These are phyloP conservation scores for Astrothelium subdiscretum DNA, from an alignment of 495 filamentous ascomycete genomes.

Conservation along the genomic window DNA sequence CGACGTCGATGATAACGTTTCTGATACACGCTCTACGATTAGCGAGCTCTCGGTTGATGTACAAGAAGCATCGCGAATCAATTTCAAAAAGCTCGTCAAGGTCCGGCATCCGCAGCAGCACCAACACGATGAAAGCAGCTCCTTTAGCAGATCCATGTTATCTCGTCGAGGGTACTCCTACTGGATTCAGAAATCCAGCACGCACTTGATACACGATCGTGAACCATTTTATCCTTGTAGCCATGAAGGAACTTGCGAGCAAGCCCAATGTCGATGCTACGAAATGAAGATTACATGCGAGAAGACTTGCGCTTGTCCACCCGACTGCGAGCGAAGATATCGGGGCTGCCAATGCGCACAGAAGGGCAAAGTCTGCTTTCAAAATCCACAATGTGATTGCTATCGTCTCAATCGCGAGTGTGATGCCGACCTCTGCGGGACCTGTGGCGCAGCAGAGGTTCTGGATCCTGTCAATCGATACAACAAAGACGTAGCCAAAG, in stretches of 20 bases:
- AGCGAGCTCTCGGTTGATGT: constrained; percentile 14
- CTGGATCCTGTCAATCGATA: constrained; percentile 49
- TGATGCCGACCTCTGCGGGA: constrained; percentile 54
- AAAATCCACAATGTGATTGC: constrained; percentile 45
- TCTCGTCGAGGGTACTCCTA: not conserved
- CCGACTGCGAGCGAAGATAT: constrained; percentile 49
- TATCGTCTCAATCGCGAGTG: constrained; percentile 54
- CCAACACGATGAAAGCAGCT: not conserved
- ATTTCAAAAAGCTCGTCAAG: constrained; percentile 1
- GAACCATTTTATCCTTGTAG: constrained; percentile 29
- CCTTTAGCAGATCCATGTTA: not conserved
- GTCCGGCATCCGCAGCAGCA: not conserved
- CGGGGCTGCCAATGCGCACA: constrained; percentile 51
- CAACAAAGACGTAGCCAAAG: constrained; percentile 36
- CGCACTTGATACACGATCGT: constrained; percentile 13
- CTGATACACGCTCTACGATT: not conserved
- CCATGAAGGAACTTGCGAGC: constrained; percentile 30
- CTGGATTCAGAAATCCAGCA: constrained; percentile 3
- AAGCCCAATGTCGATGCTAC: constrained; percentile 42
- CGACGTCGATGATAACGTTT: not conserved
- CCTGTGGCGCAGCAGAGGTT: constrained; percentile 51
- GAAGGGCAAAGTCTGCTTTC: constrained; percentile 34
- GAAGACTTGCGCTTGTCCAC: constrained; percentile 49
- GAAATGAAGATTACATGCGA: constrained; percentile 49
- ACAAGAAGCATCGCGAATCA: constrained; percentile 7